These are phyloP conservation scores for Syzygium malaccense DNA, from an alignment of 441 rosid genomes.

Conservation along the genomic window DNA sequence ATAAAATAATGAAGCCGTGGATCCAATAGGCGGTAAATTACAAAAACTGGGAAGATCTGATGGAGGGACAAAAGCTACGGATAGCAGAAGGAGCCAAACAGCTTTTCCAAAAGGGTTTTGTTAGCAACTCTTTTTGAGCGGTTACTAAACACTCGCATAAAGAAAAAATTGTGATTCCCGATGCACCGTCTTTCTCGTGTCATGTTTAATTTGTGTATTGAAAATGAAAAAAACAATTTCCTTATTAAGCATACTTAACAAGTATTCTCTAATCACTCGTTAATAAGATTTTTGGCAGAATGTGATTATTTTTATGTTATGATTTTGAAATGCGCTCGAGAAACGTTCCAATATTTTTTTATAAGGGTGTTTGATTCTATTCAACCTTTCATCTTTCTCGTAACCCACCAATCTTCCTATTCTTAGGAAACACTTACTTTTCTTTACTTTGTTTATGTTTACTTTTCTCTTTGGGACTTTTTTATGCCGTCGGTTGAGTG, in stretches of 20 bases:
- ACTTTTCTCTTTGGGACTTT: background rate
- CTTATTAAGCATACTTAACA: background rate
- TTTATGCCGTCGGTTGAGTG: background rate
- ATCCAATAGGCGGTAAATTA: background rate
- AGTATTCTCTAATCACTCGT: background rate
- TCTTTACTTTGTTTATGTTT: background rate
- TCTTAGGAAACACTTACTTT: background rate
- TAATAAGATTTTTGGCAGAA: background rate
- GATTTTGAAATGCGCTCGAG: constrained; percentile 27
- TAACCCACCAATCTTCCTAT: background rate
- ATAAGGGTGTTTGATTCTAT: background rate
- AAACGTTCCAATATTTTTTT: constrained; percentile 27
- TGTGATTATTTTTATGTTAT: constrained; percentile 1
- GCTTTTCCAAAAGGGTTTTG: constrained; percentile 7
- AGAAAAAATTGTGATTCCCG: background rate
- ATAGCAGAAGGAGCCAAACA: constrained; percentile 26
- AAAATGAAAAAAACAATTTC: background rate
- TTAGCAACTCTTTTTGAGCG: background rate
- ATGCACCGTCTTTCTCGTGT: background rate
- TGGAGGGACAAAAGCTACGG: constrained; percentile 3
- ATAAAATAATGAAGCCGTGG: background rate
- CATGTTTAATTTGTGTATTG: background rate
- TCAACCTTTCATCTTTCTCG: background rate
- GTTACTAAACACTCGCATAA: background rate
- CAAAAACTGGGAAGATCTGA: background rate